phyloP scores from a whole-genome alignment of 2,329 filamentous ascomycete species.

The Cordyceps militaris region DNA sequence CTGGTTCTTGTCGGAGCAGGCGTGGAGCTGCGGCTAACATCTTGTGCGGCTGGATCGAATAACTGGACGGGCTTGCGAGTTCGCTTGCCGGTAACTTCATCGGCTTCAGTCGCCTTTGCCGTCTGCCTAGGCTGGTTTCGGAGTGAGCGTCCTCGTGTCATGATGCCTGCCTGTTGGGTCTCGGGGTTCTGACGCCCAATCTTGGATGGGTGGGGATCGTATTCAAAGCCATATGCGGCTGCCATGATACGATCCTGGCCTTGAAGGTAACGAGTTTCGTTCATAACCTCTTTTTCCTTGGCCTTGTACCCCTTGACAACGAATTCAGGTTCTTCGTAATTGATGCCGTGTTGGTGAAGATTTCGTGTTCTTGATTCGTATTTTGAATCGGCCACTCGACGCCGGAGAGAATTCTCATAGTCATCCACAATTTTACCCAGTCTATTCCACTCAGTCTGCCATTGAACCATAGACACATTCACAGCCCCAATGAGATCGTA shows the following conservation, averaged over 20 bases:
- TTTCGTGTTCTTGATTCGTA: slow-evolving; percentile 39
- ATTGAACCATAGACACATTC: slow-evolving; percentile 40
- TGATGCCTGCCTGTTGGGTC: slow-evolving; percentile 43
- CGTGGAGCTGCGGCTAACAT: slow-evolving; percentile 45
- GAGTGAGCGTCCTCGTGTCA: slow-evolving; percentile 45
- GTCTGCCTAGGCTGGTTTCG: slow-evolving; percentile 52
- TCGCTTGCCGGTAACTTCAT: slow-evolving; percentile 45
- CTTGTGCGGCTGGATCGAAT: slow-evolving; percentile 44
- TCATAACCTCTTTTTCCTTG: slow-evolving; percentile 35
- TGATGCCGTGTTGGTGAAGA: slow-evolving; percentile 32
- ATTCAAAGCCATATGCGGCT: slow-evolving; percentile 53
- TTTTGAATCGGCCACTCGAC: slow-evolving; percentile 41
- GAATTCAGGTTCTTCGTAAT: slow-evolving; percentile 45
- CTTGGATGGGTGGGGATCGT: slow-evolving; percentile 50
- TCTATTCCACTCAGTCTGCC: slow-evolving; percentile 48
- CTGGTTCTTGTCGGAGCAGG: slow-evolving; percentile 32
- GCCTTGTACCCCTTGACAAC: slow-evolving; percentile 47
- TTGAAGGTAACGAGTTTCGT: slow-evolving; percentile 40
- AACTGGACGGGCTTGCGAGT: slow-evolving; percentile 44
- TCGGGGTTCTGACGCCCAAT: slow-evolving; percentile 53
- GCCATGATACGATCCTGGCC: slow-evolving; percentile 53
- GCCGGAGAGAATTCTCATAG: slow-evolving; percentile 48
- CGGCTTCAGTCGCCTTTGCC: slow-evolving; percentile 50
- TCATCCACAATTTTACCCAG: slow-evolving; percentile 47
- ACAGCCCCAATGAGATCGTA: slow-evolving; percentile 37